phyloP scores from a whole-genome alignment of 2,329 filamentous ascomycete genomes.

The Paraconiothyrium brasiliense region DNA sequence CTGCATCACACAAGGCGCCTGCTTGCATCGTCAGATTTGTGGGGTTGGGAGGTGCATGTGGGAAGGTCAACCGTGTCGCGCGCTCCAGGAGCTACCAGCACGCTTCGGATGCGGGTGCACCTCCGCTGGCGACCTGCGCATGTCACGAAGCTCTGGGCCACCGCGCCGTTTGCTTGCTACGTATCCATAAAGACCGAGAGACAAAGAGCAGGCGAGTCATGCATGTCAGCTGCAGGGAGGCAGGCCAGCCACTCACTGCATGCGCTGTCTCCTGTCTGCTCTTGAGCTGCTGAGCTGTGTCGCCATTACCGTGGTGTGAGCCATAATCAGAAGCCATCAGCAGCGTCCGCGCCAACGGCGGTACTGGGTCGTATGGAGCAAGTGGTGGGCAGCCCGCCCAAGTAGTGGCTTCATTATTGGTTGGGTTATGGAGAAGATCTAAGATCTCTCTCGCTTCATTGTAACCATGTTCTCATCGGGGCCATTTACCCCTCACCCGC shows the following conservation, averaged over 20 bases:
- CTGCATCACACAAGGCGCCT: slow-evolving; percentile 33
- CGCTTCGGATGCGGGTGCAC: slow-evolving; percentile 40
- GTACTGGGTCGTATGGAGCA: not conserved
- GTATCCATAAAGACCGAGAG: slow-evolving; percentile 15
- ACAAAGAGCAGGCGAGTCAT: slow-evolving; percentile 5
- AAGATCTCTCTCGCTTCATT: slow-evolving; percentile 12
- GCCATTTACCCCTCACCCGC: slow-evolving; percentile 1
- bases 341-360: slow-evolving; percentile 1
- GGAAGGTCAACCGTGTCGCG: slow-evolving; percentile 23
- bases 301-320: slow-evolving; percentile 6
- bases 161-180: slow-evolving; percentile 17
- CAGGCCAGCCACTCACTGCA: slow-evolving; percentile 6
- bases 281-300: not conserved
- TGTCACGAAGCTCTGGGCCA: not conserved
- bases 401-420: not conserved
- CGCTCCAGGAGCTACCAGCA: slow-evolving; percentile 7
- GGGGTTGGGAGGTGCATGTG: slow-evolving; percentile 27
- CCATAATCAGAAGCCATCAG: slow-evolving; percentile 12
- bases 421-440: slow-evolving; percentile 3
- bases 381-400: not conserved
- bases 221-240: slow-evolving; percentile 15
- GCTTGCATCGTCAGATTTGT: slow-evolving; percentile 48
- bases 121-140: not conserved
- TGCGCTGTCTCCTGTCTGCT: not conserved
- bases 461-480: slow-evolving; percentile 5